Evolutionary conservation across 2,329 filamentous ascomycete genomes (phyloP).

Genomic region (Thielaviopsis euricoi): DNA sequence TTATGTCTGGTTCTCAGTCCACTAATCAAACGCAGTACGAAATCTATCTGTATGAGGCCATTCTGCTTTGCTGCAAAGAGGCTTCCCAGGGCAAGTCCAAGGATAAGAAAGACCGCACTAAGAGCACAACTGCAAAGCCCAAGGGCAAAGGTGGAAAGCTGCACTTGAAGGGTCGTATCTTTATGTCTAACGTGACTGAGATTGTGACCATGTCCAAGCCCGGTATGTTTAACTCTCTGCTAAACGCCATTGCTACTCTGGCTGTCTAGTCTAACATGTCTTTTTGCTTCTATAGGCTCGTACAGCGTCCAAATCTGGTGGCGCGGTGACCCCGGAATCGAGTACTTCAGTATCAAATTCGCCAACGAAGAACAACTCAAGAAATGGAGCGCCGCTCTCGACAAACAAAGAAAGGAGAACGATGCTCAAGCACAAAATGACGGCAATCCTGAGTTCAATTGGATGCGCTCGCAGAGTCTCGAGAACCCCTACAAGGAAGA

Average conservation of each 20-base stretch:
- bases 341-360: constrained; percentile 93
- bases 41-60: constrained; percentile 92
- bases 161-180: constrained; percentile 91
- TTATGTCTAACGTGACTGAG: constrained; percentile 97
- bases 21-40: constrained; percentile 53
- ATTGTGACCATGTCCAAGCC: constrained; percentile 76
- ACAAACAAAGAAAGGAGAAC: constrained; percentile 54
- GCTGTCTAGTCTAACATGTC: constrained; percentile 14
- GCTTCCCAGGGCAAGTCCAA: constrained; percentile 69
- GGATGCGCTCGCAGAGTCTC: constrained; percentile 54
- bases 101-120: constrained; percentile 55
- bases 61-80: constrained; percentile 94
- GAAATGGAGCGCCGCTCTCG: constrained; percentile 73
- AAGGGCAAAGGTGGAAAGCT: constrained; percentile 55
- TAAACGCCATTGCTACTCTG: background rate
- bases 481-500: constrained; percentile 69
- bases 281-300: constrained; percentile 45
- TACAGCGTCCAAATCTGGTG: constrained; percentile 97
- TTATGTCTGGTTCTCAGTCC: constrained; percentile 2
- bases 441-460: constrained; percentile 59
- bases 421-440: constrained; percentile 25
- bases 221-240: constrained; percentile 36
- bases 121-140: constrained; percentile 37
- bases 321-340: constrained; percentile 90
- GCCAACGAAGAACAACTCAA: constrained; percentile 81